These are phyloP conservation scores for Cutaneotrichosporon cyanovorans DNA, from an alignment of 1,284 basidiomycete species.

Conservation along the genomic window DNA sequence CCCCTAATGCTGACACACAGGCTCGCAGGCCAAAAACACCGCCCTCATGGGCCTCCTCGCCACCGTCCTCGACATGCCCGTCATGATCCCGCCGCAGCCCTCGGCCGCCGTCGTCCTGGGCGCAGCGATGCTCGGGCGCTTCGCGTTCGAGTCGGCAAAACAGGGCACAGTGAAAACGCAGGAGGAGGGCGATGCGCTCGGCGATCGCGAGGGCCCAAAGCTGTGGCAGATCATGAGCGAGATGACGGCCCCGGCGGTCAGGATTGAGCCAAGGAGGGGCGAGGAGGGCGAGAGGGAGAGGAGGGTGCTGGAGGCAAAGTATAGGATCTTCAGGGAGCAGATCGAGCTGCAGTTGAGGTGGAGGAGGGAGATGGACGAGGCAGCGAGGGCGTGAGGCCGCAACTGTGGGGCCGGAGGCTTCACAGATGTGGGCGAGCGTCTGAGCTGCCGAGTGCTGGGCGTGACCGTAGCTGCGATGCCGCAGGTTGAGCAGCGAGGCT, in stretches of 20 bases:
- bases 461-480: no score
- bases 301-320: slow-evolving; percentile 79
- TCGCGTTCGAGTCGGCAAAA: slow-evolving; percentile 57
- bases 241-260: slow-evolving; percentile 80
- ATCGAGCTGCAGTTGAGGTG: slow-evolving; percentile 74
- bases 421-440: no score
- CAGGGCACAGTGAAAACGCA: slow-evolving; percentile 40
- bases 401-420: no score
- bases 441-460: no score
- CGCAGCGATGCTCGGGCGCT: slow-evolving; percentile 84
- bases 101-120: slow-evolving; percentile 84
- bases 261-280: slow-evolving; percentile 61
- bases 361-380: slow-evolving; percentile 34
- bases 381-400: background rate
- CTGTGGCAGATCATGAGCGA: slow-evolving; percentile 94
- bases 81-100: slow-evolving; percentile 71
- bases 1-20: slow-evolving; percentile 33
- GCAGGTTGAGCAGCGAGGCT: no score
- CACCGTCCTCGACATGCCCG: slow-evolving; percentile 71
- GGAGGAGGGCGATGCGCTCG: slow-evolving; percentile 44
- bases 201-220: slow-evolving; percentile 56
- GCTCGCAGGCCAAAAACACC: slow-evolving; percentile 80
- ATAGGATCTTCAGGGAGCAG: slow-evolving; percentile 81
- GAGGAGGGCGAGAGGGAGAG: slow-evolving; percentile 51
- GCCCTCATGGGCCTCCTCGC: slow-evolving; percentile 82